Evolutionary conservation across 1,284 basidiomycete species (phyloP).

Genomic region (Boletellus dicymbophilus): DNA sequence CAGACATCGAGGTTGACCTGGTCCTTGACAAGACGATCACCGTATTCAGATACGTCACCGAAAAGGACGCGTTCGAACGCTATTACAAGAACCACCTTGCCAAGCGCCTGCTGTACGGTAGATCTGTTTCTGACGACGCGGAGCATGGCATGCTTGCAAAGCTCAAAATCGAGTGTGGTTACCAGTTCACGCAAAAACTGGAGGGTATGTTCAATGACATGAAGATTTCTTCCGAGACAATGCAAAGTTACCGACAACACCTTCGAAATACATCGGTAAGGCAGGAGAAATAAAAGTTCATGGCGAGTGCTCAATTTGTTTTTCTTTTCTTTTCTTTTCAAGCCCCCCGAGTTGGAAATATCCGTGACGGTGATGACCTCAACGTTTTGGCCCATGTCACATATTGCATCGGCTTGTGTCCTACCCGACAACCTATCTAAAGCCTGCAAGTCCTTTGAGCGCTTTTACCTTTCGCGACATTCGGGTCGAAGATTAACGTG

Average conservation of each 20-base stretch:
- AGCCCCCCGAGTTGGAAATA: slow-evolving; percentile 78
- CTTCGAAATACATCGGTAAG: slow-evolving; percentile 57
- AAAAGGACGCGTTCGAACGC: slow-evolving; percentile 98
- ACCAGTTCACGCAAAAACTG: slow-evolving; percentile 96
- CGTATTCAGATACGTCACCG: slow-evolving; percentile 91
- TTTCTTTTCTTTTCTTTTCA: too few species aligned
- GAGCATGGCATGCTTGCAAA: slow-evolving; percentile 98
- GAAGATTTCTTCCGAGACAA: slow-evolving; percentile 86
- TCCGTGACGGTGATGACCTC: slow-evolving; percentile 91
- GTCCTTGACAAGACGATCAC: slow-evolving; percentile 95
- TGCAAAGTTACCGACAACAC: slow-evolving; percentile 71
- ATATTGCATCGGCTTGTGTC: slow-evolving; percentile 61
- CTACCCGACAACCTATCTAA: slow-evolving; percentile 68
- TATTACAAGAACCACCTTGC: slow-evolving; percentile 98
- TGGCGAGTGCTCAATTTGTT: background rate
- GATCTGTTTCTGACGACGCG: slow-evolving; percentile 95
- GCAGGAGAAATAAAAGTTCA: background rate
- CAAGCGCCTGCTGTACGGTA: slow-evolving; percentile 83
- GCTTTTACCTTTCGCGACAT: slow-evolving; percentile 89
- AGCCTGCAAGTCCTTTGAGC: slow-evolving; percentile 79
- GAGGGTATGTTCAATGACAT: slow-evolving; percentile 99
- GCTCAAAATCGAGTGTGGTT: slow-evolving; percentile 96
- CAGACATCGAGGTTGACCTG: slow-evolving; percentile 87
- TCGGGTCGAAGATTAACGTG: slow-evolving; percentile 91
- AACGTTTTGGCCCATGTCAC: slow-evolving; percentile 89